phyloP scores from a whole-genome alignment of 208 protist genomes.

The Naegleria lovaniensis region DNA sequence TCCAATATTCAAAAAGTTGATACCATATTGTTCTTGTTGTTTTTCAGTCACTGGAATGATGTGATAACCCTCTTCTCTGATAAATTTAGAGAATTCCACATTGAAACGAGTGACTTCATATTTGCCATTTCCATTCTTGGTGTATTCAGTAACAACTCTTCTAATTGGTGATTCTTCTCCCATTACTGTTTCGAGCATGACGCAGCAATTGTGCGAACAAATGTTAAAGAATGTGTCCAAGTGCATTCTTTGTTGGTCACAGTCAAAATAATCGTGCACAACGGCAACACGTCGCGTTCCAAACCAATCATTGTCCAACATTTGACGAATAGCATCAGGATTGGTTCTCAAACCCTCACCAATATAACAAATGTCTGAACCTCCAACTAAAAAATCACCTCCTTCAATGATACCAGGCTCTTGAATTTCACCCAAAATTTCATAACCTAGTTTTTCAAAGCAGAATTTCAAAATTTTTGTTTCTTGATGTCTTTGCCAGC shows the following conservation, averaged over 20 bases:
- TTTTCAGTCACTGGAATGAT: slow-evolving; percentile 15
- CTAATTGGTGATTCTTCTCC: slow-evolving; percentile 12
- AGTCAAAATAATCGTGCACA: slow-evolving; percentile 51
- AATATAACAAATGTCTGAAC: slow-evolving; percentile 55
- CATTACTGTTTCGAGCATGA: slow-evolving; percentile 48
- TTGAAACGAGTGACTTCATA: slow-evolving; percentile 28
- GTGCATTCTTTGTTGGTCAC: slow-evolving; percentile 53
- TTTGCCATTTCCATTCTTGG: background rate
- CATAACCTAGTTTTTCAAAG: slow-evolving; percentile 57
- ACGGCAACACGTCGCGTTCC: slow-evolving; percentile 56
- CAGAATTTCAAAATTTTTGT: slow-evolving; percentile 54
- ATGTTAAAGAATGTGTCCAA: slow-evolving; percentile 54
- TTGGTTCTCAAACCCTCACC: slow-evolving; percentile 64
- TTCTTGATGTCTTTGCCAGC: slow-evolving; percentile 50
- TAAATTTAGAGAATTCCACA: slow-evolving; percentile 32
- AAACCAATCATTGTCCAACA: slow-evolving; percentile 68
- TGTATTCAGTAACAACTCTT: slow-evolving; percentile 51
- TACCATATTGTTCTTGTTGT: slow-evolving; percentile 21
- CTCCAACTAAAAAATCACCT: slow-evolving; percentile 62
- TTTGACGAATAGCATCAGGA: slow-evolving; percentile 51
- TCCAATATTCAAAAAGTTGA: slow-evolving; percentile 31
- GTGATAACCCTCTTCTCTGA: slow-evolving; percentile 25
- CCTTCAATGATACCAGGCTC: slow-evolving; percentile 57
- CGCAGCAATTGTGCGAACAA: slow-evolving; percentile 30
- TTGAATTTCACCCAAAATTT: slow-evolving; percentile 56